These are phyloP conservation scores for Jackrogersella multiformis DNA, from an alignment of 495 filamentous ascomycete genomes.

Conservation along the genomic window DNA sequence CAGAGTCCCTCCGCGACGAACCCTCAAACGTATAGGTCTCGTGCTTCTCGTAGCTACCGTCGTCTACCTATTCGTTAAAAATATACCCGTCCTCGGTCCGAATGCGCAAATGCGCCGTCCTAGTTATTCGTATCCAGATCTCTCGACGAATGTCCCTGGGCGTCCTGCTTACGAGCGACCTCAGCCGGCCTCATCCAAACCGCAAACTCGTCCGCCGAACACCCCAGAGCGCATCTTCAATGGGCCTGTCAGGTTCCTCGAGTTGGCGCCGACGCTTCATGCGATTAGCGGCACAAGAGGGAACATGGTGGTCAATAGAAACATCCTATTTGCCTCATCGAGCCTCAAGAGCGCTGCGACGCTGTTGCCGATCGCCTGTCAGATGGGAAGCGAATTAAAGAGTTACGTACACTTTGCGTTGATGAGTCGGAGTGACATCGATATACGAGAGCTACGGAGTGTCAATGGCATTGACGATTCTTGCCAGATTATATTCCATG, in stretches of 20 bases:
- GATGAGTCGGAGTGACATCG: constrained; percentile 63
- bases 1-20: constrained; percentile 49
- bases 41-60: constrained; percentile 42
- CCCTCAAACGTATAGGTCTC: constrained; percentile 50
- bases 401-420: constrained; percentile 69
- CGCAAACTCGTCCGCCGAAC: constrained; percentile 16
- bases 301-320: constrained; percentile 54
- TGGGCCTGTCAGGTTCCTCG: constrained; percentile 51
- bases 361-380: constrained; percentile 68
- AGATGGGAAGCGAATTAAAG: constrained; percentile 64
- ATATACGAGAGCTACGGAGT: constrained; percentile 59
- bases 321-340: constrained; percentile 67
- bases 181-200: constrained; percentile 11
- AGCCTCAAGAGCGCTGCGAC: constrained; percentile 63
- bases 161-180: constrained; percentile 18
- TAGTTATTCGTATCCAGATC: constrained; percentile 17
- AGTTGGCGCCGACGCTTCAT: constrained; percentile 51
- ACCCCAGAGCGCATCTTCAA: constrained; percentile 44
- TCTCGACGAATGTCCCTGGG: constrained; percentile 31
- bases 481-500: constrained; percentile 66
- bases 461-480: constrained; percentile 66
- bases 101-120: constrained; percentile 32
- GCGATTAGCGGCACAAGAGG: constrained; percentile 53
- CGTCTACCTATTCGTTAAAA: constrained; percentile 56
- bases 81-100: constrained; percentile 51